Base-by-base conservation (phyloP, 2,329 filamentous ascomycete species). In the Colletotrichum tamarilloi region DNA sequence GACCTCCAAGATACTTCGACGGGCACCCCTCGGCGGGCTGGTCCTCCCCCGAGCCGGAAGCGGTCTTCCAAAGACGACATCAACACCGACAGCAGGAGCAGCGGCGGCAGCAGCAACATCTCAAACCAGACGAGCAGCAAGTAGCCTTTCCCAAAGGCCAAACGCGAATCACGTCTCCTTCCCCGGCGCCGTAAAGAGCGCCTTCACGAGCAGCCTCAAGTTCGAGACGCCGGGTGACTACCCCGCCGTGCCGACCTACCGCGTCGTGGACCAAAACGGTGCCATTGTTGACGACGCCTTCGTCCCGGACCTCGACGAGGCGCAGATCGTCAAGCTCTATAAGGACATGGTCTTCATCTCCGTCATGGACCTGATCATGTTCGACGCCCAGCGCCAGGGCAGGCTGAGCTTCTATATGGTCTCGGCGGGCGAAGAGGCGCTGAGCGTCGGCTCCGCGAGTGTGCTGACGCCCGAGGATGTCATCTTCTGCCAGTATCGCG, bases 361-460 rank as follows among this genome's bases (percentile, higher is more conserved):
- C 68, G 93, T 98, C 77, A 97, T 99, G 95, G 97, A 99, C 80
- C 83, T 97, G 68, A 94, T 98, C 81, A 98, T 98, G 95, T 98
- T 98, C 80, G 97, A 99, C 79, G 95, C 97, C 0, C 97, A 99
- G 84, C 89, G 97, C 58, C 97, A 99, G 83, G 95, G 95, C n/a
- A 91, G 95, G 24, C 85, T 98, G 68, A 95, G 93, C 82, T 99
- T 99, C 84, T 99, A 99, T 84, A 98, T 99, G 94, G 96, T 96
- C 79, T 96, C 94, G 49, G 94, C 95, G 0, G 95, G 95, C 71
- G 95, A 98, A 85, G 97, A 99, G 87, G 97, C 96, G 42, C 95
- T 98, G 65, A 94, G 94, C 56, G 92, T 99, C 2, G 97, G 95
- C 1, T 95, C 93, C 2, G 94, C 95, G 0, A 95, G 94, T 28